phyloP scores from a whole-genome alignment of 805 yeast species.

The Vanderwaltozyma yarrowii region DNA sequence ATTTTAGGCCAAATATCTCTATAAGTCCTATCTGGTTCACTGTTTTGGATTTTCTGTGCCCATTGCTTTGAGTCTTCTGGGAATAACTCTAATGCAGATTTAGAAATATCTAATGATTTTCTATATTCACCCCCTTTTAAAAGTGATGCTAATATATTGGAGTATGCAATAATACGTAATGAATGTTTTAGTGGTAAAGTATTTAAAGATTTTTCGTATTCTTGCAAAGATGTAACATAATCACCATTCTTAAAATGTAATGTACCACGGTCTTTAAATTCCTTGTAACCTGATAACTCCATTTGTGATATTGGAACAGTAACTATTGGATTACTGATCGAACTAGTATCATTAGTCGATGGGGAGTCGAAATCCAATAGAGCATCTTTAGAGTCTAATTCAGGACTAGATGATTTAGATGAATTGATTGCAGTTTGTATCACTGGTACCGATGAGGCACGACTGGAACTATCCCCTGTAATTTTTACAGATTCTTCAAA shows the following conservation, averaged over 20 bases:
- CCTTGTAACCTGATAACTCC: slow-evolving; percentile 32
- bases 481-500: slow-evolving; percentile 3
- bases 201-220: slow-evolving; percentile 47
- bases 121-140: slow-evolving; percentile 62
- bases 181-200: slow-evolving; percentile 57
- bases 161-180: slow-evolving; percentile 52
- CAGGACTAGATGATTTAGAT: too few relatives aligned
- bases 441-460: too few relatives aligned
- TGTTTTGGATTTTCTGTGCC: slow-evolving; percentile 36
- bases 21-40: slow-evolving; percentile 17
- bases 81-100: slow-evolving; percentile 25
- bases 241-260: slow-evolving; percentile 73
- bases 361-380: slow-evolving; percentile 14
- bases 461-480: background rate
- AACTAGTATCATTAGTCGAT: background rate
- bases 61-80: slow-evolving; percentile 27
- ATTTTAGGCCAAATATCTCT: slow-evolving; percentile 70
- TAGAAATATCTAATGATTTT: slow-evolving; percentile 23
- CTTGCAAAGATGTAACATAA: slow-evolving; percentile 51
- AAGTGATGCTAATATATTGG: slow-evolving; percentile 64
- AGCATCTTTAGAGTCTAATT: too few relatives aligned
- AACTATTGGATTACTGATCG: background rate
- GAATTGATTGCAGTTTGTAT: too few relatives aligned
- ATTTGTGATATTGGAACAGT: slow-evolving; percentile 17
- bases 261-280: slow-evolving; percentile 46